phyloP scores from a whole-genome alignment of 208 protist genomes.

The Wallacemonas collosoma region DNA sequence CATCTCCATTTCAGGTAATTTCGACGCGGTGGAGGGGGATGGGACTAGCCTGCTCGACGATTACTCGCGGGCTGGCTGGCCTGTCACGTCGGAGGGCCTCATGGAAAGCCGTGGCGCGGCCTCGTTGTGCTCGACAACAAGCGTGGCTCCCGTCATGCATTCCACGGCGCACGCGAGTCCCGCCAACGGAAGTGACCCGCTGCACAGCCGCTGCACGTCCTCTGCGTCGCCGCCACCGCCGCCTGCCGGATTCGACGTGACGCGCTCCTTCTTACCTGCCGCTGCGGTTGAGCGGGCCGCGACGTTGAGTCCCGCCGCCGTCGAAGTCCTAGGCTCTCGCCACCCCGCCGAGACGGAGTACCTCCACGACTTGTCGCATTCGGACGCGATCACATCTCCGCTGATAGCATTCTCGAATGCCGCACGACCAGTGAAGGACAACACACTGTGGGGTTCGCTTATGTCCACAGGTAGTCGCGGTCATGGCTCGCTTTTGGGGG shows the following conservation, averaged over 20 bases:
- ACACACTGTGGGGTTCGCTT: background rate
- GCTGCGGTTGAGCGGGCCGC: slow-evolving; percentile 17
- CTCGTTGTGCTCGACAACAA: background rate
- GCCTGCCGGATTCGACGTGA: background rate
- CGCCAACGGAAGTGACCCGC: background rate
- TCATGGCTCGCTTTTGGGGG: background rate
- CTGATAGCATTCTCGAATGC: slow-evolving; percentile 4
- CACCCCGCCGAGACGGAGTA: background rate
- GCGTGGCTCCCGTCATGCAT: background rate
- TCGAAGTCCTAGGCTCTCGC: slow-evolving; percentile 7
- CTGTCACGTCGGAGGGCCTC: background rate
- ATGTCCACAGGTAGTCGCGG: slow-evolving; percentile 4
- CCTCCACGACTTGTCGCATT: background rate
- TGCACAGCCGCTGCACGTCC: background rate
- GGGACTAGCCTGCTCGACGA: background rate
- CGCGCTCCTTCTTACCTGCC: background rate
- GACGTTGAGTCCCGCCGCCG: slow-evolving; percentile 30
- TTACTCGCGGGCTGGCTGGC: background rate
- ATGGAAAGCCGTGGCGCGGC: background rate
- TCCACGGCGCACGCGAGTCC: no score
- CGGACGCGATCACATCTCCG: background rate
- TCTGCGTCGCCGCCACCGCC: background rate
- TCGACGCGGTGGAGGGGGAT: slow-evolving; percentile 6
- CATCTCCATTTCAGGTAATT: background rate
- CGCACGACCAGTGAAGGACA: background rate